Percentiles rank a stretch among this genome's conserved stretches.
These are phyloP conservation scores for Halophytophthora polymorphica DNA, from an alignment of 352 stramenopile species.

Conservation along the genomic window DNA sequence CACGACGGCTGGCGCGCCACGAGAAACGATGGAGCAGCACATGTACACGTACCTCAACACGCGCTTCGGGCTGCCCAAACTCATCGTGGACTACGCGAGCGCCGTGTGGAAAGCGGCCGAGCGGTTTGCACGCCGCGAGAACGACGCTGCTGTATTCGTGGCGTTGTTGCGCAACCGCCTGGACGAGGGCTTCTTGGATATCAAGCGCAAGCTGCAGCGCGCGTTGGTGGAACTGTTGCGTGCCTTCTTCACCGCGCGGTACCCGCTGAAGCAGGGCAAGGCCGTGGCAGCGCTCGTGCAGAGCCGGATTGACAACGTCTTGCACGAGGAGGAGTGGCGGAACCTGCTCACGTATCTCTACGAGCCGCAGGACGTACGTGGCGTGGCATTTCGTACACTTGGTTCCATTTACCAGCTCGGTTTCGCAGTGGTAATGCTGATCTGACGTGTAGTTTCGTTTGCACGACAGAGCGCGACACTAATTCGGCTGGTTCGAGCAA, in stretches of 20 bases:
- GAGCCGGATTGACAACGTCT: slow-evolving; percentile 26
- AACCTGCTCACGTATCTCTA: slow-evolving; percentile 80
- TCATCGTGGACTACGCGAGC: slow-evolving; percentile 78
- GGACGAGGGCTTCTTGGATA: slow-evolving; percentile 76
- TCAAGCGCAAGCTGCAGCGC: slow-evolving; percentile 74
- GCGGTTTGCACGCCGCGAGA: slow-evolving; percentile 43
- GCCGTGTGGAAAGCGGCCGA: slow-evolving; percentile 78
- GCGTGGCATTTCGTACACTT: neutral
- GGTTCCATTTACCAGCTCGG: too few relatives aligned
- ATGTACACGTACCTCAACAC: slow-evolving; percentile 89
- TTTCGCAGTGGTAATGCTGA: neutral
- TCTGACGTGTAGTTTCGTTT: slow-evolving; percentile 2
- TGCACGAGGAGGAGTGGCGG: slow-evolving; percentile 67
- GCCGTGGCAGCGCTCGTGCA: slow-evolving; percentile 48
- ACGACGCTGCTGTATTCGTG: slow-evolving; percentile 78
- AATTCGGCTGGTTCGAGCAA: slow-evolving; percentile 43
- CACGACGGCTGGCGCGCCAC: slow-evolving; percentile 36
- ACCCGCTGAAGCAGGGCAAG: slow-evolving; percentile 65
- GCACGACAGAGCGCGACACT: slow-evolving; percentile 37
- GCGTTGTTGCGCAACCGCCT: slow-evolving; percentile 74
- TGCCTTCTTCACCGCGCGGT: slow-evolving; percentile 64
- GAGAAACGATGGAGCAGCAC: slow-evolving; percentile 87
- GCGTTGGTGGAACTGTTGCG: slow-evolving; percentile 69
- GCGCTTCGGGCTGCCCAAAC: slow-evolving; percentile 68
- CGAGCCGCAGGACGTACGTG: slow-evolving; percentile 60